Base-by-base conservation (phyloP, 2,329 filamentous ascomycete genomes). In the Alternaria triticimaculans region DNA sequence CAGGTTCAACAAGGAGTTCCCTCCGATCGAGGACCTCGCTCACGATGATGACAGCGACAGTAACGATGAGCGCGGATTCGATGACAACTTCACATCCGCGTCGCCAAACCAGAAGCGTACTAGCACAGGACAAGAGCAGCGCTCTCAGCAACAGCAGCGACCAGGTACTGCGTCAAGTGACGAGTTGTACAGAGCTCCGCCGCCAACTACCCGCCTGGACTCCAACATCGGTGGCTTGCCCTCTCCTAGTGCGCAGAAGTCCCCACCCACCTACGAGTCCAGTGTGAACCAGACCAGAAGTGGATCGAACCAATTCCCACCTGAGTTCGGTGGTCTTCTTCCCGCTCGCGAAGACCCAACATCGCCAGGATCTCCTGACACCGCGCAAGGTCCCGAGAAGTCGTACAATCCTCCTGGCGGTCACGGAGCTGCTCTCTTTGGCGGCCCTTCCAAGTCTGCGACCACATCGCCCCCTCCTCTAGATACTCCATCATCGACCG, bases 21-120 rank as follows among this genome's bases (percentile, higher is more conserved):
- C 96, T 30, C 96, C 95, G 1, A 97, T 98, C 64, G 90, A 91
- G n/a, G 93, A 95, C 77, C 82, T 97, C 62, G 91, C 92, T 65
- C 87, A 89, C 28, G 91, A 94, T 61, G 92, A 95, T 23, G 91
- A 96, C n/a, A 94, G 92, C 28, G 93, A 96, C 64, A 80, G 79
- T 58, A 82, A 81, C 21, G 87, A 88, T 53, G 93, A 92, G 45
- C 83, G 82, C 72, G 93, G 94, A 0, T 98, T 98, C 76, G 95
- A 96, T 54, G 96, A 99, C 76, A 91, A 97, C 79, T 98, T 98
- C 77, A 90, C 92, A 0, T 89, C 92, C 14, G 86, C 87, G 28
- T 86, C 80, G 2, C 80, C 80, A 43, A 75, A 80, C 37, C 78
- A 79, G 49, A 75, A 78, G 56, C 73, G 74, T 21, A 67, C 67